Conservation (phyloP, 2,329 filamentous ascomycete species). For the Periglandula ipomoeae region DNA sequence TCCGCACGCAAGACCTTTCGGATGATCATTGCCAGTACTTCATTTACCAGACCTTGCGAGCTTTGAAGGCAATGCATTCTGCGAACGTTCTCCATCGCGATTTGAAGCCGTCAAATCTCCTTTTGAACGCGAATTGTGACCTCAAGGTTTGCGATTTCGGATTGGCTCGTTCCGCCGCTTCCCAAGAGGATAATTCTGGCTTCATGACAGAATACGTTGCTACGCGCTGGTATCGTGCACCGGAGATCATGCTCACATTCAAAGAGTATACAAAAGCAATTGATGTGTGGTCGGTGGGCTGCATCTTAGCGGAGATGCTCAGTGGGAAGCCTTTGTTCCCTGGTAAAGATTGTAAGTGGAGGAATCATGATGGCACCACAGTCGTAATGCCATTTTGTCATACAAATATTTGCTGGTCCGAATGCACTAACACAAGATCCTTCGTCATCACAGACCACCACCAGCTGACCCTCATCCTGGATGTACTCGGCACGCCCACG, state of each 20-base stretch:
- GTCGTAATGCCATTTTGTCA: too few species aligned
- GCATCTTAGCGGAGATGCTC: constrained; percentile 96
- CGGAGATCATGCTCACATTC: constrained; percentile 99
- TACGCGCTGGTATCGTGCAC: constrained; percentile 96
- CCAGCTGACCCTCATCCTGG: constrained; percentile 91
- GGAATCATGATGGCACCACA: background rate
- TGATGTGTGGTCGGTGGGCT: constrained; percentile 98
- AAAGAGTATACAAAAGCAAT: constrained; percentile 99
- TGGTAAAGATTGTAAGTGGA: constrained; percentile 81
- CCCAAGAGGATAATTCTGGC: constrained; percentile 97
- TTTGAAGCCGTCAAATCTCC: constrained; percentile 91
- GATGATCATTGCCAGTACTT: constrained; percentile 99
- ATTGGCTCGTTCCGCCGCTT: constrained; percentile 87
- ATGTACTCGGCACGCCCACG: constrained; percentile 93
- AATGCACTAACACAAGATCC: background rate
- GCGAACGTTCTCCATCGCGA: constrained; percentile 97
- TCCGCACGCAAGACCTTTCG: constrained; percentile 94
- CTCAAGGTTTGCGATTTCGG: constrained; percentile 99
- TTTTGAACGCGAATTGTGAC: constrained; percentile 97
- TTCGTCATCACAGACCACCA: constrained; percentile 66
- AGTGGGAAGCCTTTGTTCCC: constrained; percentile 97
- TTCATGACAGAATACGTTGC: constrained; percentile 99
- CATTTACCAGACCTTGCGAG: constrained; percentile 97
- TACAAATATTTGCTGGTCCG: too few species aligned
- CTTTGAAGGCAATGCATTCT: constrained; percentile 98